These are phyloP conservation scores for Neurospora sp. DNA, from an alignment of 495 filamentous ascomycete genomes.

Conservation along the genomic window DNA sequence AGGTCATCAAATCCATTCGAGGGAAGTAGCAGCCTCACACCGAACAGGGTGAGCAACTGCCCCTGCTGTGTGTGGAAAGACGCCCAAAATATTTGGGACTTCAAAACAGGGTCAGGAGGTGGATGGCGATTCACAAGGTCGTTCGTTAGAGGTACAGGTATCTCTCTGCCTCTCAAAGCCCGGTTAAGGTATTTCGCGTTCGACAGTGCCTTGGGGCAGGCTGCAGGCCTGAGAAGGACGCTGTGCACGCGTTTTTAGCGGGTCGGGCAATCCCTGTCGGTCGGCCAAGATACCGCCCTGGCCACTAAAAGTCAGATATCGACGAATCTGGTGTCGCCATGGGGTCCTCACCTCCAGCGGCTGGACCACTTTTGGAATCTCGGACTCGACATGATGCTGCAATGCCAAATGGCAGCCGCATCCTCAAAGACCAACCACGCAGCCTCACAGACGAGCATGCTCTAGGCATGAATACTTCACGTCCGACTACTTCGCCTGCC, in stretches of 20 bases:
- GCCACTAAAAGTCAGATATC: conserved; percentile 30
- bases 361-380: conserved; percentile 2
- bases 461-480: conserved; percentile 30
- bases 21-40: not conserved
- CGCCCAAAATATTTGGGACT: not conserved
- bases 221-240: not conserved
- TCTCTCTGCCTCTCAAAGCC: not conserved
- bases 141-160: not conserved
- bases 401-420: conserved; percentile 26
- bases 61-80: not conserved
- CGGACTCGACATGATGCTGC: conserved; percentile 21
- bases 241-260: not conserved
- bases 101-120: not conserved
- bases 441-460: conserved; percentile 19
- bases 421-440: conserved; percentile 14
- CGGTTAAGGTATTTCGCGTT: not conserved
- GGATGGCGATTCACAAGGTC: not conserved
- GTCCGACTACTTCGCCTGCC: conserved; percentile 20
- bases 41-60: not conserved
- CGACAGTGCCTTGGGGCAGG: not conserved
- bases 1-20: not conserved
- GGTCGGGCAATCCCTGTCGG: conserved; percentile 19
- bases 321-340: conserved; percentile 20
- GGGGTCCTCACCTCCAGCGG: conserved; percentile 14
- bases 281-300: conserved; percentile 25